A percentile compares a stretch with the other conserved stretches of the same genome.
These are phyloP conservation scores for Wickerhamomyces silvicola DNA, from an alignment of 805 yeast genomes.

Conservation along the genomic window DNA sequence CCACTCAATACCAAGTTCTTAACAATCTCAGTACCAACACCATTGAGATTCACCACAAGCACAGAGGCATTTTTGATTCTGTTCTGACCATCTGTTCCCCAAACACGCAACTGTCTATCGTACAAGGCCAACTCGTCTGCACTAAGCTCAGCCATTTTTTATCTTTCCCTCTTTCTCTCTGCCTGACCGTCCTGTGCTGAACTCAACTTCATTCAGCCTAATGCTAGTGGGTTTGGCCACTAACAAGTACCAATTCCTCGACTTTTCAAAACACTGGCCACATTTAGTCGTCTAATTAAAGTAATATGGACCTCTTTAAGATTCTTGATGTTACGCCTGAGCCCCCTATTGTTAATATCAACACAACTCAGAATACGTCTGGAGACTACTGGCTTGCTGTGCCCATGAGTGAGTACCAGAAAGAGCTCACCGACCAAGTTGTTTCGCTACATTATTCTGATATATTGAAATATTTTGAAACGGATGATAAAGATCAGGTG, in stretches of 20 bases:
- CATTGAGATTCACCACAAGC: slow-evolving; percentile 65
- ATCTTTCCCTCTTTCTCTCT: too few species aligned
- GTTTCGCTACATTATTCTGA: slow-evolving; percentile 89
- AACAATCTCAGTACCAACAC: slow-evolving; percentile 73
- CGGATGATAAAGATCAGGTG: slow-evolving; percentile 43
- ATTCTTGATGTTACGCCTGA: slow-evolving; percentile 82
- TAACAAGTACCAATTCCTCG: background rate
- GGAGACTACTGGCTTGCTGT: slow-evolving; percentile 76
- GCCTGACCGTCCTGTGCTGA: too few species aligned
- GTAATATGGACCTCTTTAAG: slow-evolving; percentile 61
- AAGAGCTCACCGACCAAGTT: slow-evolving; percentile 84
- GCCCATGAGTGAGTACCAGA: slow-evolving; percentile 81
- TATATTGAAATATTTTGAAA: slow-evolving; percentile 78
- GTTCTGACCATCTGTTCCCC: slow-evolving; percentile 94
- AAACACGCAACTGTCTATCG: slow-evolving; percentile 88
- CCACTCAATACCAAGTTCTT: slow-evolving; percentile 89
- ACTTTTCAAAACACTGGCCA: background rate
- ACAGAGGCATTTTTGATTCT: slow-evolving; percentile 66
- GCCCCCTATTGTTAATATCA: slow-evolving; percentile 54
- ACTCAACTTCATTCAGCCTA: background rate
- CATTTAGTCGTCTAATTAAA: background rate
- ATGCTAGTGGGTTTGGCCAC: too few species aligned
- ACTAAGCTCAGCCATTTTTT: slow-evolving; percentile 16
- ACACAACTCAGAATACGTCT: slow-evolving; percentile 22
- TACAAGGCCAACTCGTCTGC: slow-evolving; percentile 85